Base-by-base conservation (phyloP, 2,329 filamentous ascomycete genomes). In the Fusarium scirpi region DNA sequence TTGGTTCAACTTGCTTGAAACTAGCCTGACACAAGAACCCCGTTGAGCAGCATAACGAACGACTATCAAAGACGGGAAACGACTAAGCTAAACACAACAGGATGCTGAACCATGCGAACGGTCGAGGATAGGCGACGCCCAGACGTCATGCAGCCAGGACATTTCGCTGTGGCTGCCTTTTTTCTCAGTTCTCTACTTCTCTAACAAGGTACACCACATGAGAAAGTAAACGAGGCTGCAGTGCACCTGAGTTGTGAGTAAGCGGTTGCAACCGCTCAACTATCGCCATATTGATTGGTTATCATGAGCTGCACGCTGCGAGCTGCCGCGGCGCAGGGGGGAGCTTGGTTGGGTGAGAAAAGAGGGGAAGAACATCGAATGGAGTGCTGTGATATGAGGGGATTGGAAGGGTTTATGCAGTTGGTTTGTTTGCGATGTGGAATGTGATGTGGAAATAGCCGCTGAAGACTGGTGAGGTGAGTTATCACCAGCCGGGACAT, bases 191-290 rank as follows among this genome's bases (percentile, higher is more conserved):
- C 15, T 52, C 49, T 27, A 52, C 12, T 38, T 52, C 60, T 59
- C 34, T 53, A 47, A 24, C 32, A 27, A 25, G 22, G 32, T 27
- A 38, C 34, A 38, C 34, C 34, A 29, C 46, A 40, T 56, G 58
- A 49, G 58, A 62, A 62, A 62, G 57, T 58, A 67, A 72, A 72
- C 66, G 64, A 72, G 70, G 70, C 70, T 70, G 67, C 57, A 69
- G 64, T 54, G 45, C 63, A 68, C 51, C 38, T 30, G 30, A 54
- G 65, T 53, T 41, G 25, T 43, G 34, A 53, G 49, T 41, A n/a
- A 40, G 24, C 49, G 24, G 66, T 60, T 44, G 67, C 59, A 62
- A 41, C 40, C 43, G 25, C 48, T 47, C 16, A 30, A 34, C 32
- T 45, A 43, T 13, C 52, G 22, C 20, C 24, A 32, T 25, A 22